phyloP scores from a whole-genome alignment of 257 asterid genomes.

The Vinca minor region DNA sequence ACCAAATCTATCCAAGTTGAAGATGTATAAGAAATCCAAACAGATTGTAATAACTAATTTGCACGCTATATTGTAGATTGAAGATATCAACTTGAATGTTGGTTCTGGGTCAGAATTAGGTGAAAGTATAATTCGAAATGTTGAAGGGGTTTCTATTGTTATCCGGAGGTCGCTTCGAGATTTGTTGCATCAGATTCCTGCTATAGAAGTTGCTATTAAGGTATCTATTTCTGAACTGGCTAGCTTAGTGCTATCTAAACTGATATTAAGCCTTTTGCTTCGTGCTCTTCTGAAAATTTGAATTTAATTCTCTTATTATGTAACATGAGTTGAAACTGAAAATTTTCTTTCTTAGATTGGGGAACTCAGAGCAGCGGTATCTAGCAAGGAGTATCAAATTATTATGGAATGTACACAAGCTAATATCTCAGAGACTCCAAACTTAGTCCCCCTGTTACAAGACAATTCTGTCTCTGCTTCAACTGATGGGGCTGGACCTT shows the following conservation, averaged over 20 bases:
- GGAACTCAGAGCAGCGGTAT: slow-evolving; percentile 87
- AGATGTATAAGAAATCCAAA: not conserved
- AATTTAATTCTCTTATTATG: not conserved
- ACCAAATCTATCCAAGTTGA: not conserved
- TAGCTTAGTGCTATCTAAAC: not conserved
- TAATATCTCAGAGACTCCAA: slow-evolving; percentile 80
- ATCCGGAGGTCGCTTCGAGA: slow-evolving; percentile 86
- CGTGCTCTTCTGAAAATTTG: not conserved
- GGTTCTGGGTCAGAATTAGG: slow-evolving; percentile 78
- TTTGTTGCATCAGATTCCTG: slow-evolving; percentile 67
- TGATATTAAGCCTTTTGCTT: not conserved
- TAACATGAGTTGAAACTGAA: not conserved
- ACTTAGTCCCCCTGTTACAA: slow-evolving; percentile 52
- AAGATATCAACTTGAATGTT: slow-evolving; percentile 88
- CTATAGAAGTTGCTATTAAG: slow-evolving; percentile 64
- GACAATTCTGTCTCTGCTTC: slow-evolving; percentile 38
- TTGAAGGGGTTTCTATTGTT: slow-evolving; percentile 70
- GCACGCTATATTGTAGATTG: slow-evolving; percentile 48
- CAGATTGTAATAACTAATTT: slow-evolving; percentile 1
- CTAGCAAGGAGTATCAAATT: slow-evolving; percentile 84
- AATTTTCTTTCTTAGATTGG: slow-evolving; percentile 46
- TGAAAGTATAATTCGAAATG: slow-evolving; percentile 79
- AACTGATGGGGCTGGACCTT: slow-evolving; percentile 36
- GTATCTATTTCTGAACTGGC: slow-evolving; percentile 28
- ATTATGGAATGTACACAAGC: slow-evolving; percentile 79